Base-by-base conservation (phyloP, 2,329 filamentous ascomycete genomes). In the Verticillium zaregamsianum region DNA sequence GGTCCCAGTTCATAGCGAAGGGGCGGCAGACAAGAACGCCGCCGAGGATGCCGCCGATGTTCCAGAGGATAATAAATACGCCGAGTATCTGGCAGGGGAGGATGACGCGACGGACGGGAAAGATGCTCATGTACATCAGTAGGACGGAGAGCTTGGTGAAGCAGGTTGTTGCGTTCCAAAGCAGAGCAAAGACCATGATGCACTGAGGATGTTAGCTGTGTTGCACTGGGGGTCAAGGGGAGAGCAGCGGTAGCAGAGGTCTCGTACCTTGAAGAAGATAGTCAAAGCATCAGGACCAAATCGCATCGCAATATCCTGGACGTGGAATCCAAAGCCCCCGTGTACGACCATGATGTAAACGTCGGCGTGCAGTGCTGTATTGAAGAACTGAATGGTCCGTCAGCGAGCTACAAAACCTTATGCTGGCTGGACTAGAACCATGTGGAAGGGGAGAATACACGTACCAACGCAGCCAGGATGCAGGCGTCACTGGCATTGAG, bases 1-100 rank as follows among this genome's bases (percentile, higher is more conserved):
- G 70, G 60, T 76, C 65, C 74, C 75, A 77, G 52, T 70, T 73
- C 54, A 70, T 70, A 4, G 69, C 66, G 40, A 77, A 67, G 4
- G 75, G 76, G 8, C 61, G 68, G 62, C 75, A 78, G 57, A 76
- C 71, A 17, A 62, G 62, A 23, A 70, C 66, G 9, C 70, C 68
- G 23, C 66, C 67, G 17, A 75, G 58, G 55, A 74, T 67, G 12
- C 67, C 68, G 14, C 68, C 65, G 15, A 68, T 15, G 2, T 66
- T 70, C 66, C 72, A 70, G 17, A 69, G 58, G 1, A 65, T 40
- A 12, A 71, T 67, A 23, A 72, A 58, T 12, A 61, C 65, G 14
- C 67, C 70, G 8, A 66, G 66, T 12, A 67, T 61, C 31, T 65
- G 63, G 37, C 70, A 68, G 4, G 67, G 62, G 52, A 68, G 54